Conservation (phyloP, 208 protist species). For the Trichomonas tenax region DNA sequence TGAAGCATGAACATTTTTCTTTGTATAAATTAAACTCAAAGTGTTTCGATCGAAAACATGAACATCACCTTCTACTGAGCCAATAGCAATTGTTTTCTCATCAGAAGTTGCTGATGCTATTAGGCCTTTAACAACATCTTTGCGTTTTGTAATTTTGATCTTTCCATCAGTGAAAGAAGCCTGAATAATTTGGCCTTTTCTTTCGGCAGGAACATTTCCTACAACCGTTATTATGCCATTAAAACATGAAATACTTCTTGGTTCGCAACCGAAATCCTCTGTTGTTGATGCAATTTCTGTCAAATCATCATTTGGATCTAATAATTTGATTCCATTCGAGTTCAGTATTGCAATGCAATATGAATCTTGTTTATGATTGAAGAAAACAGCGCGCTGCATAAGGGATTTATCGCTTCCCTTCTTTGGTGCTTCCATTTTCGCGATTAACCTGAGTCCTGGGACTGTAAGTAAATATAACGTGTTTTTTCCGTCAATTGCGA, state of each 20-base stretch:
- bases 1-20: not conserved
- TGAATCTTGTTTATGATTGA: not conserved
- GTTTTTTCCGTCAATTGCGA: not conserved
- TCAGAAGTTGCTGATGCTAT: not conserved
- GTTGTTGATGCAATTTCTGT: not conserved
- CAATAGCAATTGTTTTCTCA: not conserved
- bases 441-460: not conserved
- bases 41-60: not conserved
- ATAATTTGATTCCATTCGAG: not conserved
- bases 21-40: not conserved
- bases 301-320: not conserved
- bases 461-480: not conserved
- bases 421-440: not conserved
- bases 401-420: not conserved
- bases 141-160: not conserved
- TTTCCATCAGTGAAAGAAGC: not conserved
- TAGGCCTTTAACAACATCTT: not conserved
- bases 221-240: not conserved
- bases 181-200: not conserved
- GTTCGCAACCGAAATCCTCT: not conserved
- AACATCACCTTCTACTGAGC: not conserved
- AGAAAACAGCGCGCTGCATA: not conserved
- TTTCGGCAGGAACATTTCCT: not conserved
- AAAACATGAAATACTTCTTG: not conserved
- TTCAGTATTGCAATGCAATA: not conserved